Percentiles rank a stretch among this genome's conserved stretches.
Conservation (phyloP, 306 rosid species). For the Amphicarpaea edgeworthii region DNA sequence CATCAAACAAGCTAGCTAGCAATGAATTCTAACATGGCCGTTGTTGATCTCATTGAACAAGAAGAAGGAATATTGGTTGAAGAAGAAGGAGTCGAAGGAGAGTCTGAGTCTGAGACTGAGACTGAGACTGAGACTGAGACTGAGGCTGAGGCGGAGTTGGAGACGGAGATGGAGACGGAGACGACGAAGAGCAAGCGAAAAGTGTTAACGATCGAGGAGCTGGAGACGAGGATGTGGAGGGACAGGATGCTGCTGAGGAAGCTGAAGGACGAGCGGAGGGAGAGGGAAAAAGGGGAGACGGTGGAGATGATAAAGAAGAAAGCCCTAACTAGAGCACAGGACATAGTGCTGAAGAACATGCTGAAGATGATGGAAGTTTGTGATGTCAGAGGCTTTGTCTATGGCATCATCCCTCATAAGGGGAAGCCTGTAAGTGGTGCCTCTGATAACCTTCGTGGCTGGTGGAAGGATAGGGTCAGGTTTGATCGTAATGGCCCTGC, state of each 20-base stretch:
- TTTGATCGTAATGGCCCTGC: slow-evolving; percentile 73
- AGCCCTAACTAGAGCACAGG: slow-evolving; percentile 73
- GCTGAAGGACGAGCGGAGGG: slow-evolving; percentile 11
- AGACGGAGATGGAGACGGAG: background rate
- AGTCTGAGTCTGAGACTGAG: no score
- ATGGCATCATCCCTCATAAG: slow-evolving; percentile 75
- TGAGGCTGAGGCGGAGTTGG: no score
- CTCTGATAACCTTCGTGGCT: slow-evolving; percentile 79
- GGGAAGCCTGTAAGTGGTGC: slow-evolving; percentile 76
- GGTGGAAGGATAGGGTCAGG: slow-evolving; percentile 85
- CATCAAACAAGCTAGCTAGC: no score
- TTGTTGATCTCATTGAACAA: no score
- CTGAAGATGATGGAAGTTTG: slow-evolving; percentile 84
- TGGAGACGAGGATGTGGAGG: slow-evolving; percentile 36
- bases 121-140: no score
- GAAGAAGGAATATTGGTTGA: no score
- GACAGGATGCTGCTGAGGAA: slow-evolving; percentile 20
- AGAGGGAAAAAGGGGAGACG: background rate
- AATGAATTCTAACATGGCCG: no score
- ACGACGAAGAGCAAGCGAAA: background rate
- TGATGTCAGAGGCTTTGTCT: slow-evolving; percentile 71
- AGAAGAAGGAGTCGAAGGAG: no score
- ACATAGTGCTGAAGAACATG: slow-evolving; percentile 71
- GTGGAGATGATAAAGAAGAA: slow-evolving; percentile 47
- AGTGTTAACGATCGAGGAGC: slow-evolving; percentile 10